Evolutionary conservation across 2,329 filamentous ascomycete genomes (phyloP).

Genomic region (Pseudocercospora musae): DNA sequence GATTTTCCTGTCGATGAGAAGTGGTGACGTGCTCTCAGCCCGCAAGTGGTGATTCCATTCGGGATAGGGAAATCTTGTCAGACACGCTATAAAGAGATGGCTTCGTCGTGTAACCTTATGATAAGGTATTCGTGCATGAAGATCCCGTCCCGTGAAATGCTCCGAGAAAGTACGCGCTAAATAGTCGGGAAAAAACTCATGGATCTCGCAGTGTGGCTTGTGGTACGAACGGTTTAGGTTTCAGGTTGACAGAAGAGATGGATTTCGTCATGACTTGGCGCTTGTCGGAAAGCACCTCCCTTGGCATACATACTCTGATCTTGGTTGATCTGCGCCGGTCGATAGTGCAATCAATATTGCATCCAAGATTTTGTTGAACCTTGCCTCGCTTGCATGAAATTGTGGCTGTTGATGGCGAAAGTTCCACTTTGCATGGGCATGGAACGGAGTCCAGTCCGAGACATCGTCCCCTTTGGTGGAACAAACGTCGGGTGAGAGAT

Average conservation of each 20-base stretch:
- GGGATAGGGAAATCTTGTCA: too few relatives aligned
- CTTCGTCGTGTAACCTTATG: background rate
- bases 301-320: background rate
- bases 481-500: background rate
- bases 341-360: background rate
- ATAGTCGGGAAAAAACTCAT: background rate
- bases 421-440: background rate
- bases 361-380: background rate
- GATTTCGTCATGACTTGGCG: conserved; percentile 1
- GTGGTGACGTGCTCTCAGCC: background rate
- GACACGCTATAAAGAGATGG: background rate
- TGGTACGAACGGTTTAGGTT: background rate
- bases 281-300: background rate
- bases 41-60: background rate
- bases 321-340: background rate
- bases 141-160: background rate
- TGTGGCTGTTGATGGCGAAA: background rate
- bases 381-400: background rate
- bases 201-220: background rate
- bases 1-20: background rate
- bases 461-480: background rate
- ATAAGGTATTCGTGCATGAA: background rate
- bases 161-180: background rate
- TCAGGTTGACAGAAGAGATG: background rate
- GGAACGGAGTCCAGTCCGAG: background rate